Evolutionary conservation across 2,329 filamentous ascomycete species (phyloP).

Genomic region (Talaromyces sp.): DNA sequence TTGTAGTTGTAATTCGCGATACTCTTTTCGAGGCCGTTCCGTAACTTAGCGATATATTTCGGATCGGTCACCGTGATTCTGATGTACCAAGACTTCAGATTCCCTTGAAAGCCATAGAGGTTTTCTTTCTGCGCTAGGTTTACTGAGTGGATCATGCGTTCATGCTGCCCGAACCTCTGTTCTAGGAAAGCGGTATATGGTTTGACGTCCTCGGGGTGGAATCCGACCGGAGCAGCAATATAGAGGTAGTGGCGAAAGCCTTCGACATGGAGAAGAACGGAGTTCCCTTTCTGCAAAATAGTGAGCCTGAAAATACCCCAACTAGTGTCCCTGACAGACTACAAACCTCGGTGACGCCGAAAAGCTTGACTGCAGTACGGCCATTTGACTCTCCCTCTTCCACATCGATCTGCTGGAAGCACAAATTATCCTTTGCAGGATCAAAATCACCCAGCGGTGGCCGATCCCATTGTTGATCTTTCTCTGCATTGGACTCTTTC

Average conservation of each 20-base stretch:
- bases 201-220: constrained; percentile 72
- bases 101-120: constrained; percentile 91
- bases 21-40: constrained; percentile 69
- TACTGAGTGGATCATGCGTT: constrained; percentile 73
- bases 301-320: background rate
- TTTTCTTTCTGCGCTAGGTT: constrained; percentile 82
- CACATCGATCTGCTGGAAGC: constrained; percentile 92
- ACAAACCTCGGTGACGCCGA: constrained; percentile 77
- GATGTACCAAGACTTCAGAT: constrained; percentile 83
- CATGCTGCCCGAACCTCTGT: constrained; percentile 67
- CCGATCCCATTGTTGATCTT: constrained; percentile 85
- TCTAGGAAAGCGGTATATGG: constrained; percentile 79
- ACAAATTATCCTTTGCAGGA: constrained; percentile 64
- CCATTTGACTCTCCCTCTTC: constrained; percentile 85
- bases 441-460: constrained; percentile 61
- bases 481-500: constrained; percentile 84
- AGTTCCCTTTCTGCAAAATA: constrained; percentile 65
- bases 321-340: background rate
- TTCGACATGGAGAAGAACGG: constrained; percentile 89
- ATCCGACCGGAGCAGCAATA: constrained; percentile 78
- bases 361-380: constrained; percentile 77
- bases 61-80: constrained; percentile 92
- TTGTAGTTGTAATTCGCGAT: constrained; percentile 73
- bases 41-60: constrained; percentile 73
- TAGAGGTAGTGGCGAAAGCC: constrained; percentile 97